These are phyloP conservation scores for Cordyceps javanica DNA, from an alignment of 2,329 filamentous ascomycete genomes.

Conservation along the genomic window DNA sequence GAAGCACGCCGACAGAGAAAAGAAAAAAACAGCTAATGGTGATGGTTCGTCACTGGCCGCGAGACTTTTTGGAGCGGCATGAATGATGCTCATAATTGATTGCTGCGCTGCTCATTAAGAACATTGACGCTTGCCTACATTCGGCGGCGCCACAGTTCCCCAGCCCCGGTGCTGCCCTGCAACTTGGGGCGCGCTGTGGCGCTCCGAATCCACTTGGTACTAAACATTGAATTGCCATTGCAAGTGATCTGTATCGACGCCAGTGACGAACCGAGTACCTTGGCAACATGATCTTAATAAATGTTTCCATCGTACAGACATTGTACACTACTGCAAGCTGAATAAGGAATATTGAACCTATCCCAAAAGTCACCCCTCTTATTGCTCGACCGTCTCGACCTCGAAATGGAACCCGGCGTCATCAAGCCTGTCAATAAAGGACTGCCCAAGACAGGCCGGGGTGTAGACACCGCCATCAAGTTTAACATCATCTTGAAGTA, in stretches of 20 bases:
- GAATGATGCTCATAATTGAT: not conserved
- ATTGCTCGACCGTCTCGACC: constrained; percentile 29
- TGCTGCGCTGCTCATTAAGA: not conserved
- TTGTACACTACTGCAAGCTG: not conserved
- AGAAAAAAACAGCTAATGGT: not conserved
- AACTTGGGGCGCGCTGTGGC: not conserved
- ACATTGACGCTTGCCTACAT: not conserved
- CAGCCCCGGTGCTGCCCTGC: not conserved
- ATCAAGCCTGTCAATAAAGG: constrained; percentile 57
- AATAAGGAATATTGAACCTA: not conserved
- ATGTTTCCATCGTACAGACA: not conserved
- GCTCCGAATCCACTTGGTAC: not conserved
- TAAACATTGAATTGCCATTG: not conserved
- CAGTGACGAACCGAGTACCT: too few species aligned
- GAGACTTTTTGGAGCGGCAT: constrained; percentile 1
- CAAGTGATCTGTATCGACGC: not conserved
- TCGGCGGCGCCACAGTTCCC: constrained; percentile 1
- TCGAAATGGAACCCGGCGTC: constrained; percentile 59
- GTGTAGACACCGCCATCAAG: constrained; percentile 65
- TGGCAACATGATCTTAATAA: too few species aligned
- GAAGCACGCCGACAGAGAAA: not conserved
- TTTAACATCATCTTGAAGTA: constrained; percentile 56
- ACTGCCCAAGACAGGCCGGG: constrained; percentile 62
- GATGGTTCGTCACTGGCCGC: constrained; percentile 10
- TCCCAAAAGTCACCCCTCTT: not conserved